These are phyloP conservation scores for Malus asiatica DNA, from an alignment of 306 rosid genomes.

Conservation along the genomic window DNA sequence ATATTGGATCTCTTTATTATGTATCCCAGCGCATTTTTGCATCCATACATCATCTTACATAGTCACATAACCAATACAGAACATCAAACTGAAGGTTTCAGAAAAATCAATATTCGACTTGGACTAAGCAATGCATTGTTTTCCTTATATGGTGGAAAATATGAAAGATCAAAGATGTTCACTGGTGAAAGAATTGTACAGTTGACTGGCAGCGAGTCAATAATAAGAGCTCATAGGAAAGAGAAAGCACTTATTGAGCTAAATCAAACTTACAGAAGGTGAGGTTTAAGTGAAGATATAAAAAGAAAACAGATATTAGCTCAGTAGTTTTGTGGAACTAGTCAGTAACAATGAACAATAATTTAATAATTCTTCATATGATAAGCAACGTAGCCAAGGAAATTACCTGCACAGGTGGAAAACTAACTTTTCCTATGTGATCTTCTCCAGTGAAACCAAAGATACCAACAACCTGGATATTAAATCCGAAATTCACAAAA, in stretches of 20 bases:
- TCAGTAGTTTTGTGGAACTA: background rate
- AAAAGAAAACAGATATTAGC: background rate
- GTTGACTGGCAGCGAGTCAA: background rate
- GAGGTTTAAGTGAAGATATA: background rate
- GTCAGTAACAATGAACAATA: background rate
- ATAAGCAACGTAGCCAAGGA: background rate
- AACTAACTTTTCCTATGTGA: conserved; percentile 90
- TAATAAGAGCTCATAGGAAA: background rate
- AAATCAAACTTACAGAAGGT: background rate
- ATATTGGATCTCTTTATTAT: conserved; percentile 18
- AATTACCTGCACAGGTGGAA: conserved; percentile 88
- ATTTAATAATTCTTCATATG: background rate
- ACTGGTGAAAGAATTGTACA: background rate
- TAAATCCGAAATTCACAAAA: background rate
- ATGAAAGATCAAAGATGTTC: background rate
- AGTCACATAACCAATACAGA: background rate
- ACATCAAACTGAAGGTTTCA: background rate
- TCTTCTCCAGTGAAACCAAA: conserved; percentile 91
- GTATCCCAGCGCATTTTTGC: background rate
- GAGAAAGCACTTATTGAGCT: background rate
- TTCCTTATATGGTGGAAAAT: background rate
- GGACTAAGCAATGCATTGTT: background rate
- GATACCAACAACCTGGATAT: conserved; percentile 69
- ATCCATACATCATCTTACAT: background rate
- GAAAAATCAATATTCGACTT: background rate